Evolutionary conservation across 306 rosid genomes (phyloP).

Genomic region (Begonia loranthoides): DNA sequence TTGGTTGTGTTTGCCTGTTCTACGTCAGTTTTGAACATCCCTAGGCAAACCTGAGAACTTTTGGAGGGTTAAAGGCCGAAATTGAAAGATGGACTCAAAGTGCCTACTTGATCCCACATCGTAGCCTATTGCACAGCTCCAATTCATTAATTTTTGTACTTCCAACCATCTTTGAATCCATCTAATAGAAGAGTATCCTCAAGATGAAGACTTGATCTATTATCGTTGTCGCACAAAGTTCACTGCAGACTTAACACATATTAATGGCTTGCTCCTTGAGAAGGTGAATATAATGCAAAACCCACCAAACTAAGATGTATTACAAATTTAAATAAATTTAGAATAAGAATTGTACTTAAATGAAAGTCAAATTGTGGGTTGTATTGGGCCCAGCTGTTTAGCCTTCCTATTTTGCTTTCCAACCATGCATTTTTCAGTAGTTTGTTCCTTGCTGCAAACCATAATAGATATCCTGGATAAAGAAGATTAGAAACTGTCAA

Average conservation of each 20-base stretch:
- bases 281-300: no score
- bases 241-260: no score
- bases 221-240: no score
- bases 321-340: no score
- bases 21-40: no score
- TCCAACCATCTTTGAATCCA: constrained; percentile 31
- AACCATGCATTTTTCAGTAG: constrained; percentile 66
- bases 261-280: no score
- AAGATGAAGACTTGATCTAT: background rate
- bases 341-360: no score
- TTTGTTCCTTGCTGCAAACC: constrained; percentile 52
- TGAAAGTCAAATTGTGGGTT: constrained; percentile 76
- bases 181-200: constrained; percentile 20
- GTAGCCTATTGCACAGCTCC: constrained; percentile 88
- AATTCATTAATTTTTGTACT: constrained; percentile 48
- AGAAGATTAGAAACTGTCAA: no score
- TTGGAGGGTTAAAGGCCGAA: constrained; percentile 66
- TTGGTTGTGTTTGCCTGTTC: no score
- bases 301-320: no score
- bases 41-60: constrained; percentile 59
- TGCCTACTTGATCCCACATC: constrained; percentile 84
- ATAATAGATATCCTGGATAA: no score
- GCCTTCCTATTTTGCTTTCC: constrained; percentile 77
- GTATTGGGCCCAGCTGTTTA: constrained; percentile 79
- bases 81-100: constrained; percentile 82